phyloP scores from a whole-genome alignment of 257 asterid species.

The Solanum lignicaule region DNA sequence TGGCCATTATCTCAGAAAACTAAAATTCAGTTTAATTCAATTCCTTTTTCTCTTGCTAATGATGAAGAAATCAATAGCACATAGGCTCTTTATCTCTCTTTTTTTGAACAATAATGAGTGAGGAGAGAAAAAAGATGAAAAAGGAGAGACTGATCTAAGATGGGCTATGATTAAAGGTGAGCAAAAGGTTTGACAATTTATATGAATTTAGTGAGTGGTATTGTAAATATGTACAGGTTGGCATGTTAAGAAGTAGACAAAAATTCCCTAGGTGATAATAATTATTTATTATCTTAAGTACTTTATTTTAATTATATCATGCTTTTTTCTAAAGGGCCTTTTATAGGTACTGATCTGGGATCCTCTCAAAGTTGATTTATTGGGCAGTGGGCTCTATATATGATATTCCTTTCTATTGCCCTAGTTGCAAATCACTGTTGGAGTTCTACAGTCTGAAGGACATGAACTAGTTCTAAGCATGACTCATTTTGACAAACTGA shows the following conservation, averaged over 20 bases:
- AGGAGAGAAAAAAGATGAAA: neutral
- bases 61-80: conserved; percentile 4
- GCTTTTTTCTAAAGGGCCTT: neutral
- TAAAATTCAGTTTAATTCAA: neutral
- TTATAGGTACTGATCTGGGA: neutral
- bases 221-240: neutral
- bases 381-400: neutral
- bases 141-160: neutral
- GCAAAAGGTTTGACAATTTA: neutral
- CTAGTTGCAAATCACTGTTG: neutral
- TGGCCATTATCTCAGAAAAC: neutral
- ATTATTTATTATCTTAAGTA: neutral
- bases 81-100: neutral
- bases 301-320: neutral
- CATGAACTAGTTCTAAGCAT: neutral
- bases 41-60: neutral
- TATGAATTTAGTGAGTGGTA: neutral
- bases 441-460: neutral
- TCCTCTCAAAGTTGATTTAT: conserved; percentile 1
- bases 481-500: neutral
- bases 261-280: neutral
- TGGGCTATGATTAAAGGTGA: neutral
- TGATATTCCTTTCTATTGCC: neutral
- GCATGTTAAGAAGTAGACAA: neutral
- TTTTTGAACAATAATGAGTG: neutral